phyloP scores from a whole-genome alignment of 345 rosid species.

The Syzygium aromaticum region DNA sequence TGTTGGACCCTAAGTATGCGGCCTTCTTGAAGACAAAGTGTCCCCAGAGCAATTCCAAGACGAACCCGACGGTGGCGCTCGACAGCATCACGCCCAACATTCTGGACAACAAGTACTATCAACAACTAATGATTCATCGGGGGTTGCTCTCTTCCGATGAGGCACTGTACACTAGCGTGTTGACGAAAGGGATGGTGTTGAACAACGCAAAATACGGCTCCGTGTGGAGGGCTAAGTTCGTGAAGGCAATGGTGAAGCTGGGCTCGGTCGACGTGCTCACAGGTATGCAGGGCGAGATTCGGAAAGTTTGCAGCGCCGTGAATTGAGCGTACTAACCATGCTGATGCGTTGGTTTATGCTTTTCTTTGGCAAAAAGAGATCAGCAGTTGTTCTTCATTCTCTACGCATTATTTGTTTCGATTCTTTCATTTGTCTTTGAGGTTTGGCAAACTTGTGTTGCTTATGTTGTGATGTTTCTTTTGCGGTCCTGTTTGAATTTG shows the following conservation, averaged over 20 bases:
- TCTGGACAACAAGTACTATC: slow-evolving; percentile 31
- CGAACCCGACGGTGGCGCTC: slow-evolving; percentile 7
- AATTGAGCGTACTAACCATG: neutral
- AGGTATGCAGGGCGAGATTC: slow-evolving; percentile 23
- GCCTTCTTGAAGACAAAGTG: slow-evolving; percentile 27
- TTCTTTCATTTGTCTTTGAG: neutral
- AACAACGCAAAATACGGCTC: slow-evolving; percentile 17
- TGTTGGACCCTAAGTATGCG: slow-evolving; percentile 16
- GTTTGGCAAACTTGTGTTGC: neutral
- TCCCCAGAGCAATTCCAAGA: neutral
- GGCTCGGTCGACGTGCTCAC: slow-evolving; percentile 31
- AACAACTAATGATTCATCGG: slow-evolving; percentile 7
- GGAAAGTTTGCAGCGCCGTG: slow-evolving; percentile 20
- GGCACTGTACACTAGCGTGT: slow-evolving; percentile 15
- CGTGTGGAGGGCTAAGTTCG: slow-evolving; percentile 22
- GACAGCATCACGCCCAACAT: slow-evolving; percentile 10
- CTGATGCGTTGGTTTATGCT: neutral
- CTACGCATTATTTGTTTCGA: neutral
- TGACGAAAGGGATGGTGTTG: slow-evolving; percentile 15
- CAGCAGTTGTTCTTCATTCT: neutral
- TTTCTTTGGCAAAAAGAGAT: neutral
- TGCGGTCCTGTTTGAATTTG: neutral
- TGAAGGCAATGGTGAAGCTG: slow-evolving; percentile 30
- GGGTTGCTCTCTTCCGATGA: slow-evolving; percentile 40
- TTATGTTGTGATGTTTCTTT: neutral